phyloP scores from a whole-genome alignment of 148 eudicot species.

The Rhododendron vialii region DNA sequence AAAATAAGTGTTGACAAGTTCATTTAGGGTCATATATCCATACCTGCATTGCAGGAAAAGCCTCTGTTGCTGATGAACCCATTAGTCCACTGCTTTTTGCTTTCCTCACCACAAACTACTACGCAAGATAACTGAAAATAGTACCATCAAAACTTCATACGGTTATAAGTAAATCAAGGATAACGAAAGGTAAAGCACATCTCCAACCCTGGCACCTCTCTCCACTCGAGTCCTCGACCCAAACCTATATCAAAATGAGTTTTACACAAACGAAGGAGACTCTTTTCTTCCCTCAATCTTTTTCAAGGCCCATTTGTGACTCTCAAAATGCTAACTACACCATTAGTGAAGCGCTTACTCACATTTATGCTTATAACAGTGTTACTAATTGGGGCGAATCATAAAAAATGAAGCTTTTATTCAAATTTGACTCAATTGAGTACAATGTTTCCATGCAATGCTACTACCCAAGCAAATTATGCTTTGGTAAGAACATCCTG shows the following conservation, averaged over 20 bases:
- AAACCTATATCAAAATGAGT: background rate
- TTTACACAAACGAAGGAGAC: background rate
- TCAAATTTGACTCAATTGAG: background rate
- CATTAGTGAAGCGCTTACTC: background rate
- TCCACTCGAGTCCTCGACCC: background rate
- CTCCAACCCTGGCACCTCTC: background rate
- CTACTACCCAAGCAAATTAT: background rate
- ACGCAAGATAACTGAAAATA: background rate
- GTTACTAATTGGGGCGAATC: background rate
- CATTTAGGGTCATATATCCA: background rate
- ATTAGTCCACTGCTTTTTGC: constrained; percentile 9
- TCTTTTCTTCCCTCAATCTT: background rate
- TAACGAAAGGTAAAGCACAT: background rate
- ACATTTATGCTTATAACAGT: background rate
- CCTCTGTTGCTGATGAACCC: constrained; percentile 18
- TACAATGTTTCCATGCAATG: background rate
- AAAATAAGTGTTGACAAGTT: background rate
- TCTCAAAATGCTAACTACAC: background rate
- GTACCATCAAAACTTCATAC: background rate
- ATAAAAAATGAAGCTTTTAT: background rate
- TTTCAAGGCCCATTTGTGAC: background rate
- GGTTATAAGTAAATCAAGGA: background rate
- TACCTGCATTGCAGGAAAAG: constrained; percentile 20
- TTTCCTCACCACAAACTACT: background rate
- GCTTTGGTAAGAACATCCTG: background rate